Percentiles rank a stretch among this genome's conserved stretches.
Conservation (phyloP, 768 basidiomycete genomes). For the Tricholoma sp. region DNA sequence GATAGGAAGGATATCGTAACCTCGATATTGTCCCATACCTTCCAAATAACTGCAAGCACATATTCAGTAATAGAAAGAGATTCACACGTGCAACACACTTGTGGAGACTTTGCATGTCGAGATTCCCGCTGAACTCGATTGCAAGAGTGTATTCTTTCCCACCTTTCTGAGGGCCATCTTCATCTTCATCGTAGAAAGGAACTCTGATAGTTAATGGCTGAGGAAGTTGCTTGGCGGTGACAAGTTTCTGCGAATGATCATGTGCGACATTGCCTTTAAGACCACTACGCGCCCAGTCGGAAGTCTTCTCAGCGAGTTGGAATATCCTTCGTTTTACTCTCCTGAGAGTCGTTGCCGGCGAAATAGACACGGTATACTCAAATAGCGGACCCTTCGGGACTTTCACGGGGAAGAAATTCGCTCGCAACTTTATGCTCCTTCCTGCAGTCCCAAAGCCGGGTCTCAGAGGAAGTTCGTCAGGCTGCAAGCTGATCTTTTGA, state of each 20-base stretch:
- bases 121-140: conserved; percentile 34
- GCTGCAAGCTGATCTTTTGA: conserved; percentile 24
- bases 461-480: conserved; percentile 47
- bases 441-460: conserved; percentile 55
- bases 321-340: conserved; percentile 58
- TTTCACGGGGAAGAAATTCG: conserved; percentile 65
- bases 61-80: conserved; percentile 17
- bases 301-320: conserved; percentile 50
- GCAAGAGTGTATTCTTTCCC: conserved; percentile 45
- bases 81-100: conserved; percentile 33
- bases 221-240: conserved; percentile 40
- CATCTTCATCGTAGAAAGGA: conserved; percentile 48
- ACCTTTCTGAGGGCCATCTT: conserved; percentile 36
- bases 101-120: conserved; percentile 49
- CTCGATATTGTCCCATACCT: conserved; percentile 49
- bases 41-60: conserved; percentile 45
- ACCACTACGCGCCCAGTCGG: conserved; percentile 46
- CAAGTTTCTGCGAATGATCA: conserved; percentile 48
- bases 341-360: conserved; percentile 45
- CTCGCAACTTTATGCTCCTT: conserved; percentile 43
- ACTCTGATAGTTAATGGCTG: conserved; percentile 41
- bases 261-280: conserved; percentile 48
- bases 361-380: conserved; percentile 59
- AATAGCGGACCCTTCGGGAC: conserved; percentile 43
- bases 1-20: conserved; percentile 52